Evolutionary conservation across 2,329 filamentous ascomycete genomes (phyloP), one percentile per base, ranked within the genome.

Genomic region (Talaromyces sp.): DNA sequence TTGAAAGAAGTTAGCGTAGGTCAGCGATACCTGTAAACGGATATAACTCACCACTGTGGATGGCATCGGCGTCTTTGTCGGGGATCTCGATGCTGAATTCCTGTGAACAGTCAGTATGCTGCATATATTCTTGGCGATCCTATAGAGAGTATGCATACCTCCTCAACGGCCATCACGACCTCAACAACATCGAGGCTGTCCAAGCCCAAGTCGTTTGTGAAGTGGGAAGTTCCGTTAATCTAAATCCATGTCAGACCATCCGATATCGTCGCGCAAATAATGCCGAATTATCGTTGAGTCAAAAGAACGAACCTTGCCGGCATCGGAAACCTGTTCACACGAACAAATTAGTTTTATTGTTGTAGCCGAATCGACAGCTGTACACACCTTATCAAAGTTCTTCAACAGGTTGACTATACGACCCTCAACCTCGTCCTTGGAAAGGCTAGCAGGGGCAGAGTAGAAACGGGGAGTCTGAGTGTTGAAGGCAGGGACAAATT

Each of bases 131-230:
- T 13, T 19, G 22, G 22, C 3, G 8, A 39, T 14, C 13, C 14
- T 2, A 19, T 22, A 9, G 14, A n/a, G 27, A n/a, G 27, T 2
- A 52, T 47, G 5, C 35, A 70, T 82, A 93, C 90, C 89, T 99
- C 95, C 87, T 99, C 95, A 82, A 99, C 98, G 71, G 95, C 95
- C 95, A 99, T 99, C 74, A 99, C 95, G 71, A 99, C 95, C 86
- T 99, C 95, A 69, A 99, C 95, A 69, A 95, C 97, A 81, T 99
- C 95, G 80, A 99, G 87, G 83, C 91, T 96, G 85, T 99, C 95
- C 75, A 99, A 85, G 70, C 93, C 95, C 69, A 99, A 90, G 82
- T 99, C 94, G 80, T 97, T 98, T 78, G 92, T 87, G 83, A 99
- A 99, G 87, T 98, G 93, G 66, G 94, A 90, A 62, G 84, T 85